Evolutionary conservation across 164 flowering plant genomes (phyloP), one percentile per base, ranked within the genome.

Genomic region (Vitis rupestris): DNA sequence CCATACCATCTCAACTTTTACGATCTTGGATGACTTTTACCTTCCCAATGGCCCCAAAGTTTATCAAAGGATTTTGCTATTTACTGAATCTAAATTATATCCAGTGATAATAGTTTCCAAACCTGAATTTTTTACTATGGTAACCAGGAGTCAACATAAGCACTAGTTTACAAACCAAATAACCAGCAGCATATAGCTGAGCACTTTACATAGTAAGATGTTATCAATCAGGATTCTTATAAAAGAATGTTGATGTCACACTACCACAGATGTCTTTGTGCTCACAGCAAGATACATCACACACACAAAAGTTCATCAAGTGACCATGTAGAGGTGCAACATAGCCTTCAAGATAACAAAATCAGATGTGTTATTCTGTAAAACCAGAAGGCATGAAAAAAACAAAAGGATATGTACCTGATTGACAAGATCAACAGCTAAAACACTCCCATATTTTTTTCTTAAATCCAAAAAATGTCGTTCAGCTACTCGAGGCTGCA

Each of bases 371-470:
- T 17, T 59, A 52, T 12, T 31, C n/a, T 47, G 17, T 19, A 12
- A 59, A 57, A 48, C 9, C 11, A 14, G n/a, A 23, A 49, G 48
- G 14, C 48, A 73, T 13, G 50, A 62, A 44, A 44, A 44, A 54
- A 14, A 74, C 27, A 55, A 37, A 37, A 37, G 44, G 44, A 37
- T 56, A 11, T 9, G 27, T 61, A 93, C 99, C 99, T 83, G 82
- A 77, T 96, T 96, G 73, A 96, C 90, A 79, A 96, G 99, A 83
- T 96, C 92, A 75, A 90, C 89, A 37, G 93, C 97, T 27, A 90
- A 71, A 12, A 91, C 94, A 70, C 85, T 68, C 61, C 98, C 93
- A 74, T 96, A 96, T 78, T 85, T 88, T 83, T 93, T 96, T 74
- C 94, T 85, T 61, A 96, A 77, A 82, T 96, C 99, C 73, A 88